phyloP scores from a whole-genome alignment of 2,329 filamentous ascomycete species.

The Albophoma yamanashiensis region DNA sequence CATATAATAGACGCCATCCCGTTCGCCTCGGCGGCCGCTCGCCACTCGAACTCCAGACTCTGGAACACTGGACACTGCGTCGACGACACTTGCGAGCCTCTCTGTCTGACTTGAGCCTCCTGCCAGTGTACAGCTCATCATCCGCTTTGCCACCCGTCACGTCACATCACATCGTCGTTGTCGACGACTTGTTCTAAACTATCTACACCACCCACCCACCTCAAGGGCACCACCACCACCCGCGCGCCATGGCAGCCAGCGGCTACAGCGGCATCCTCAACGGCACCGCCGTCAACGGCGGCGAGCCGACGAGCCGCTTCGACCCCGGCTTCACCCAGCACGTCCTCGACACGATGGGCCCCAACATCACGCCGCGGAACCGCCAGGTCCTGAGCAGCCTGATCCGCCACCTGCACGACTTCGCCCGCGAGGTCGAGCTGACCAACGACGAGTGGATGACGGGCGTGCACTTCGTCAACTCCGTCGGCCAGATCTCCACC shows the following conservation, averaged over 20 bases:
- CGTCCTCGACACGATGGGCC: slow-evolving; percentile 64
- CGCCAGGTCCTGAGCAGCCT: slow-evolving; percentile 52
- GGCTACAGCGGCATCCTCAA: not conserved
- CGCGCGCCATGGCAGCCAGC: not conserved
- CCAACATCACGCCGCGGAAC: slow-evolving; percentile 54
- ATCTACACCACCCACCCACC: no score
- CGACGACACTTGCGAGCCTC: no score
- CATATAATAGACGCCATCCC: not conserved
- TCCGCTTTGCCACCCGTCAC: not conserved
- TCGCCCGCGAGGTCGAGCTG: slow-evolving; percentile 66
- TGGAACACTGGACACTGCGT: no score
- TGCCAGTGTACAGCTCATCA: not conserved
- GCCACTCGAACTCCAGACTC: not conserved
- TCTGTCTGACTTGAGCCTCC: not conserved
- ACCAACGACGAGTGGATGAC: slow-evolving; percentile 68
- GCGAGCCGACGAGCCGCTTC: slow-evolving; percentile 31
- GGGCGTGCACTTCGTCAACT: slow-evolving; percentile 66
- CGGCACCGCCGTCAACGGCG: not conserved
- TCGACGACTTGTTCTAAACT: not conserved
- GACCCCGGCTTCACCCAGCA: slow-evolving; percentile 69
- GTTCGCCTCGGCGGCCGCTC: not conserved
- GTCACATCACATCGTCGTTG: not conserved
- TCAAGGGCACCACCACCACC: not conserved
- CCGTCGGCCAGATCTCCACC: slow-evolving; percentile 57
- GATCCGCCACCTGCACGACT: slow-evolving; percentile 67